Evolutionary conservation across 2,329 filamentous ascomycete species (phyloP), one percentile per base, ranked within the genome.

Genomic region (Diplocarpon mali): DNA sequence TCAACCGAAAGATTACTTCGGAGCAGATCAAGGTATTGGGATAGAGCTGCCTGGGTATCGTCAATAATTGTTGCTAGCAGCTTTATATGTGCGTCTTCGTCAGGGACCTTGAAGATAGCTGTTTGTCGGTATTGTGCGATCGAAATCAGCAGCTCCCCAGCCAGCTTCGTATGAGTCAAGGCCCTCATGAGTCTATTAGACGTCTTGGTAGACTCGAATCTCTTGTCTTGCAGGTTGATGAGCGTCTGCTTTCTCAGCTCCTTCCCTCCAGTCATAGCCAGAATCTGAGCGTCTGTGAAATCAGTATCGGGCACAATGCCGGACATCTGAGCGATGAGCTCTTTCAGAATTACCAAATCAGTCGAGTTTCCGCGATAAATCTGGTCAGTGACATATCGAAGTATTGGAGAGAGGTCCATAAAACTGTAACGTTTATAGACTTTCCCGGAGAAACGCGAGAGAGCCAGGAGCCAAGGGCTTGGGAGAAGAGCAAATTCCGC

Each of bases 281-380:
- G 70, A 24, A 95, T 75, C 64, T 95, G 89, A 14, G 80, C 70
- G 54, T 98, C 90, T 27, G 86, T 95, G 58, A 95, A 90, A 58
- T 89, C 86, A 42, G 81, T 76, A 48, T 90, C 83, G 3, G 89
- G 80, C 11, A 90, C 81, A 48, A 98, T 89, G 37, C 93, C 93
- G 14, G 86, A 87, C 92, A 98, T 96, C 2, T 85, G 85, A 30
- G 80, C 79, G 41, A 96, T 83, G 48, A 98, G 75, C 59, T 96
- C 87, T 60, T 92, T 85, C 35, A 98, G 69, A 48, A 98, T 85
- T 51, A 95, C 86, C 29, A 98, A 71, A 62, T 96, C 89, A 9
- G 85, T 93, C 0, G 88, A 83, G 55, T 94, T 93, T 51, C 89
- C 84, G 40, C 74, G 75, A 40, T 80, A 75, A 5, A 98, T 75